Evolutionary conservation across 345 rosid species (phyloP).

Genomic region (Microcos paniculata): DNA sequence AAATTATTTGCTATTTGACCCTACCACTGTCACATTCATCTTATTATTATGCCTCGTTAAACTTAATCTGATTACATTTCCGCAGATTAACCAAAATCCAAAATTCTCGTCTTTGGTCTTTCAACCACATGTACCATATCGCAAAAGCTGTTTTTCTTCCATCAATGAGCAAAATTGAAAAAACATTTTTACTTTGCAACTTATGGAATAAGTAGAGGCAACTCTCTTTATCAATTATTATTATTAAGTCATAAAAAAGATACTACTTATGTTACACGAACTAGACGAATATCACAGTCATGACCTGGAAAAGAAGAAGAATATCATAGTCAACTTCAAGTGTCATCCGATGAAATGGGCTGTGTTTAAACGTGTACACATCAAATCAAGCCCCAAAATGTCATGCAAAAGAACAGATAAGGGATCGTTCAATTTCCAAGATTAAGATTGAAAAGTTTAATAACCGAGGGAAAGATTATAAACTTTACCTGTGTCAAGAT

Average conservation of each 20-base stretch:
- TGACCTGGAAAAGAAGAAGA: too few species aligned
- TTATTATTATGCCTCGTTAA: neutral
- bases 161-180: neutral
- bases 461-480: neutral
- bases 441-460: neutral
- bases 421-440: neutral
- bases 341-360: neutral
- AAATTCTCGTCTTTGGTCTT: neutral
- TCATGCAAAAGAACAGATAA: neutral
- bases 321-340: neutral
- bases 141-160: slow-evolving; percentile 2
- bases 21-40: slow-evolving; percentile 14
- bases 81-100: neutral
- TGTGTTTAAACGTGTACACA: neutral
- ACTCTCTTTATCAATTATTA: too few species aligned
- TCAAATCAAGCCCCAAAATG: slow-evolving; percentile 4
- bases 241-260: neutral
- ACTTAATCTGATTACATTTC: neutral
- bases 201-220: too few species aligned
- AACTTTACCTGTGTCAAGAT: slow-evolving; percentile 52
- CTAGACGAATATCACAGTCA: neutral
- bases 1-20: slow-evolving; percentile 7
- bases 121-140: neutral
- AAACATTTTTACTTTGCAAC: too few species aligned
- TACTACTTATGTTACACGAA: neutral